A percentile compares a stretch with the other conserved stretches of the same genome.
These are phyloP conservation scores for Cryphonectria naterciae DNA, from an alignment of 2,329 filamentous ascomycete species.

Conservation along the genomic window DNA sequence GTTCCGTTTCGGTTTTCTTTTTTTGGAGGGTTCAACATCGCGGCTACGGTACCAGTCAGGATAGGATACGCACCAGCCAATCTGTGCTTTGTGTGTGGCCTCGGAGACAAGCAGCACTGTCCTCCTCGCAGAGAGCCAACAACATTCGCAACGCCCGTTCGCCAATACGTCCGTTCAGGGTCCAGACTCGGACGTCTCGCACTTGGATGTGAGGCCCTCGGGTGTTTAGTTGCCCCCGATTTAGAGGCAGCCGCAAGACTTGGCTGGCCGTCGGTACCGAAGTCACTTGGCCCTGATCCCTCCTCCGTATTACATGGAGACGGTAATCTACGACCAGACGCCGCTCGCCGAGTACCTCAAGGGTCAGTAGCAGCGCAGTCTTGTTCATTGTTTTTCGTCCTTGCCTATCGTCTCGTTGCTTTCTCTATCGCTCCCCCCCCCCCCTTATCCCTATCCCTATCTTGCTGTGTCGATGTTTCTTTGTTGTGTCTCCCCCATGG, in stretches of 20 bases:
- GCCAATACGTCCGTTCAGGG: background rate
- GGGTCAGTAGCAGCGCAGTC: constrained; percentile 59
- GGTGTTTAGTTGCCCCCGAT: constrained; percentile 7
- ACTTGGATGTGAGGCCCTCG: background rate
- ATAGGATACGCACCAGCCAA: background rate
- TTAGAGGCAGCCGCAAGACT: constrained; percentile 3
- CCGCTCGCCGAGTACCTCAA: constrained; percentile 88
- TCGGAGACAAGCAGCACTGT: background rate
- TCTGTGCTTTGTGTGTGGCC: background rate
- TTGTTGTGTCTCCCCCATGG: background rate
- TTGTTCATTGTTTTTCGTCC: constrained; percentile 10
- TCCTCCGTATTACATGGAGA: constrained; percentile 67
- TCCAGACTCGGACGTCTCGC: background rate
- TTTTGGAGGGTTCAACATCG: background rate
- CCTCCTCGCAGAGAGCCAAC: background rate
- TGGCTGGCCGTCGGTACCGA: background rate
- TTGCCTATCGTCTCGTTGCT: constrained; percentile 10
- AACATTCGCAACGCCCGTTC: background rate
- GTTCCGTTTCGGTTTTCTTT: background rate
- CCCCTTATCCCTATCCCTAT: background rate
- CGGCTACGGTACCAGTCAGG: background rate
- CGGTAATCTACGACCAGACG: constrained; percentile 82
- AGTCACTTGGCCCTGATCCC: constrained; percentile 7
- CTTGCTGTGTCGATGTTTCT: background rate
- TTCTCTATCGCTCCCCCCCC: background rate